Evolutionary conservation across 352 stramenopile genomes (phyloP), one percentile per base, ranked within the genome.

Genomic region (Aphanomyces euteiches): DNA sequence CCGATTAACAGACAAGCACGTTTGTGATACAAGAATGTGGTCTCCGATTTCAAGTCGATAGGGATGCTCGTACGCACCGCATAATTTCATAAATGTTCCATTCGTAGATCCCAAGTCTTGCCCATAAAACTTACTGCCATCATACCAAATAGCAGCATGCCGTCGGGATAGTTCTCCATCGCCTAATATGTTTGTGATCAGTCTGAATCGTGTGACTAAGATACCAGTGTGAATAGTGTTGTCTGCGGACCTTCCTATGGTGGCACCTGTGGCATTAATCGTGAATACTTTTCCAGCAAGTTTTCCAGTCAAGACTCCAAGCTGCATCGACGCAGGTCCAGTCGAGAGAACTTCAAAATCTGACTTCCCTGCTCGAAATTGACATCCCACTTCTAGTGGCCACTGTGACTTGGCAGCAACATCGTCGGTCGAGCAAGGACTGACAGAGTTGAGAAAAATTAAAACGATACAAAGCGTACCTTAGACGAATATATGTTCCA

Each of bases 31-130:
- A 28, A 99, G 87, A 64, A 99, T 85, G 77, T 98, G 91, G 69
- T 98, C 95, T n/a, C 92, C 90, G 54, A 98, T 91, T 60, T 90
- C 84, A 0, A 98, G 82, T 40, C 92, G 84, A 43, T 96, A 97
- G n/a, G 95, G 90, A 38, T 95, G 92, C 39, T 84, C 79, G 76
- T 98, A 98, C 40, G 90, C 93, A 4, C 95, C 94, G 21, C 88
- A 85, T 21, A 98, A 87, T 76, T 97, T 93, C 92, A 99, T 98
- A 79, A 98, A 99, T 53, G 96, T 98, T 39, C 88, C 86, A 72
- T 98, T 98, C 7, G 90, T 96, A 36, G 87, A 96, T 19, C 86
- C 81, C 34, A 97, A 71, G 70, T 98, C 91, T 63, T 89, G 79
- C 7, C 97, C 72, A 66, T 90, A 93, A 72, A 93, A 94, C 54